Base-by-base conservation (phyloP, 2,329 filamentous ascomycete genomes). In the Colletotrichum sp. region DNA sequence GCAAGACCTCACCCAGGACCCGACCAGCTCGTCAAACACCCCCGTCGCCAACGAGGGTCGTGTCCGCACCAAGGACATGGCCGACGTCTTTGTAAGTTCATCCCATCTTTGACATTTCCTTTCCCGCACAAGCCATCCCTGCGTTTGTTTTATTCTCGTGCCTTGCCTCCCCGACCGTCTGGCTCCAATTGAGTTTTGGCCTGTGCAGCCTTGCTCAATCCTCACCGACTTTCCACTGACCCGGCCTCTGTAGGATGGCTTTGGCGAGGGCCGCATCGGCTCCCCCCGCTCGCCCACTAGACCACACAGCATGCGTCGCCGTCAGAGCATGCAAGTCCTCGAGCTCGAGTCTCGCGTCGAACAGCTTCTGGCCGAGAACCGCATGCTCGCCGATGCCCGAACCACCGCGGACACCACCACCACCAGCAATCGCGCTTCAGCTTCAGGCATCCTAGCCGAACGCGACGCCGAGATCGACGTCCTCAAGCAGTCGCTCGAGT, bases 311-410 rank as follows among this genome's bases (percentile, higher is more conserved):
- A 95, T 99, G 91, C 96, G 96, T 81, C 96, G 96, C 83, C 95
- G 96, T 83, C 97, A 98, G 86, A 99, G 96, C 90, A 96, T 99
- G 93, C 96, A 99, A 87, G 93, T 96, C 71, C 93, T 99, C 77
- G 96, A 99, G 81, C 93, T 99, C 82, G 96, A 99, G 88, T 90
- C 92, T 76, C 92, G 91, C 81, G 91, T 99, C 80, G 95, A 98
- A 80, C 94, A 96, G 84, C 89, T 99, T 78, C 89, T 94, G 55
- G 92, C 93, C 26, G 96, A 99, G 84, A 99, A 99, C 82, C 93
- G 93, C 72, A 88, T 92, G 77, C 92, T 99, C 32, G 90, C 92
- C 80, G 77, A 78, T 26, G 69, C 77, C 15, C 93, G 93, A 80
- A 85, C 90, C 69, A 91, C 91, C 65, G 92, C 94, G 71, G 95